Evolutionary conservation across 129 eudicot species (phyloP).

Genomic region (Rutidosis leptorrhynchoides): DNA sequence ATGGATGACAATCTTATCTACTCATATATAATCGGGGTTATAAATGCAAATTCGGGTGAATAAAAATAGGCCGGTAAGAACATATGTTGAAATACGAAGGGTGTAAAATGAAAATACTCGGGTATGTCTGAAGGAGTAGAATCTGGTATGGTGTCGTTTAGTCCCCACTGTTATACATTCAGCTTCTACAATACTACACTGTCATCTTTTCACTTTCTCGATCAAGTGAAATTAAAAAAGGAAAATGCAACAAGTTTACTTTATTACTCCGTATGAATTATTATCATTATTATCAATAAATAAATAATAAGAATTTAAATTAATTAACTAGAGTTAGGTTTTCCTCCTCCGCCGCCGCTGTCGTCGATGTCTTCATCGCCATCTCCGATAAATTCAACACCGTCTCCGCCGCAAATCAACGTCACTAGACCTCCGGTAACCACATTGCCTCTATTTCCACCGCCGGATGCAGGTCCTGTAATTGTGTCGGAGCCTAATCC

Average conservation of each 20-base stretch:
- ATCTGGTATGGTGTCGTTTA: conserved; percentile 33
- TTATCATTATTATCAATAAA: conserved; percentile 21
- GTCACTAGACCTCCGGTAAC: conserved; percentile 26
- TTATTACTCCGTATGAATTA: too few relatives aligned
- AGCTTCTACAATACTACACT: conserved; percentile 24
- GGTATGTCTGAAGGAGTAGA: conserved; percentile 6
- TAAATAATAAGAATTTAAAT: background rate
- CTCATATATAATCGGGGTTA: too few relatives aligned
- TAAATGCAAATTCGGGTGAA: background rate
- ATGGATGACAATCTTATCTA: too few relatives aligned
- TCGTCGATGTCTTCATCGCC: conserved; percentile 33
- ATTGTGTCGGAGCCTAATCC: conserved; percentile 24
- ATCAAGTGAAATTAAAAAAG: conserved; percentile 13
- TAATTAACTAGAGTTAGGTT: conserved; percentile 20
- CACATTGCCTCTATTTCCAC: conserved; percentile 32
- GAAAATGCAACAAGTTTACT: conserved; percentile 23
- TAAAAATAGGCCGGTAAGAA: background rate
- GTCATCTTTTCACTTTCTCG: conserved; percentile 19
- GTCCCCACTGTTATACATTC: conserved; percentile 14
- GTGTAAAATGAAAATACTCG: background rate
- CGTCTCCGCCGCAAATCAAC: conserved; percentile 27
- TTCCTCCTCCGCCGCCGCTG: conserved; percentile 16
- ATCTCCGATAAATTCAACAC: conserved; percentile 35
- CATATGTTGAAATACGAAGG: background rate
- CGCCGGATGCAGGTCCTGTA: conserved; percentile 5